These are phyloP conservation scores for Coemansia sp. DNA, from an alignment of 371 early-diverging fungal species.

Conservation along the genomic window DNA sequence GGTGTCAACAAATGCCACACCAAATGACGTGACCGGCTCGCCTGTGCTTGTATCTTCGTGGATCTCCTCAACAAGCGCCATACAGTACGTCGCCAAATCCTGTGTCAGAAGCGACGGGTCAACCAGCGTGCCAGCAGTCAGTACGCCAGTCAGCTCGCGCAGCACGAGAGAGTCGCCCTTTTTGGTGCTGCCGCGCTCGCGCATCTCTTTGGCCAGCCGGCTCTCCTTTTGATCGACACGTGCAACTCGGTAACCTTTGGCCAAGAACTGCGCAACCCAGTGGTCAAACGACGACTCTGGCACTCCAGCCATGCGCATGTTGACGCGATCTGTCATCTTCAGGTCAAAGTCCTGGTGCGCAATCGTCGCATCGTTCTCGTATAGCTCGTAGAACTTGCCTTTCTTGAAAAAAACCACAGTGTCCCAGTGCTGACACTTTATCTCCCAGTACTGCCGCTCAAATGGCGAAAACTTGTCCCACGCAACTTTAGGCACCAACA, in stretches of 20 bases:
- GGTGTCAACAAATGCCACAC: constrained; percentile 93
- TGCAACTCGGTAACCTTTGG: constrained; percentile 96
- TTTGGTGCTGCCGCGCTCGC: constrained; percentile 64
- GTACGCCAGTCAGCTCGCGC: constrained; percentile 90
- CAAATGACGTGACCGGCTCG: constrained; percentile 55
- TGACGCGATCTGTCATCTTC: constrained; percentile 94
- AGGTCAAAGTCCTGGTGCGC: constrained; percentile 97
- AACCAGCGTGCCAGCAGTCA: constrained; percentile 95
- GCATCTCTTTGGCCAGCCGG: constrained; percentile 91
- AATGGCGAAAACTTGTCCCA: constrained; percentile 93
- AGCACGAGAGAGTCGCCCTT: constrained; percentile 87
- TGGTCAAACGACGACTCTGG: constrained; percentile 94
- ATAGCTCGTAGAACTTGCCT: constrained; percentile 99
- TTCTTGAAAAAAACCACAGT: constrained; percentile 99
- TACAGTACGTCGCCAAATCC: constrained; percentile 89
- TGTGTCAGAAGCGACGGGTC: constrained; percentile 83
- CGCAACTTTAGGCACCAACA: constrained; percentile 80
- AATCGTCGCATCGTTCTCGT: constrained; percentile 98
- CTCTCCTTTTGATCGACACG: constrained; percentile 99
- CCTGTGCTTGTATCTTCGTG: constrained; percentile 11
- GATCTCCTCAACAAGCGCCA: constrained; percentile 75
- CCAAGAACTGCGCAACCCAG: constrained; percentile 97
- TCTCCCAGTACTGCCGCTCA: constrained; percentile 99
- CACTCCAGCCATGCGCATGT: constrained; percentile 99
- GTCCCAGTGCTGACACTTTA: constrained; percentile 95